Conservation (phyloP, 208 protist species). For the Vickermania ingenoplastis region DNA sequence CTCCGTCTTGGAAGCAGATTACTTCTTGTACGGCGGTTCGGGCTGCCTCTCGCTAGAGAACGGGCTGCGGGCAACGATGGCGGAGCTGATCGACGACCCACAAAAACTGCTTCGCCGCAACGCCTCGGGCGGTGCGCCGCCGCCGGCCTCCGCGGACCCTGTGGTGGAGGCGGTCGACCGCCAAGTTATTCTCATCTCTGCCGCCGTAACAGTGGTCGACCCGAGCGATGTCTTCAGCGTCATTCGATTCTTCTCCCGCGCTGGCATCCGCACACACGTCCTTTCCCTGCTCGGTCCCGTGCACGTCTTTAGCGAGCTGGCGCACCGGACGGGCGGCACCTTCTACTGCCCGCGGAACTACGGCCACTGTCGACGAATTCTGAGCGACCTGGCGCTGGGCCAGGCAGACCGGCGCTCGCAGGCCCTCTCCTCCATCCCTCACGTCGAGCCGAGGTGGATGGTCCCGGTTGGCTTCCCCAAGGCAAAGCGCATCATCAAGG, state of each 20-base stretch:
- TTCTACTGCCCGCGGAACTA: constrained; percentile 71
- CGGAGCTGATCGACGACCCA: constrained; percentile 49
- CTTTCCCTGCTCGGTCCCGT: constrained; percentile 74
- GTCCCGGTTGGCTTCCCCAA: constrained; percentile 67
- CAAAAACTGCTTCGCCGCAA: constrained; percentile 20
- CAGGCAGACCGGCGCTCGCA: constrained; percentile 2
- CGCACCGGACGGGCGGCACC: constrained; percentile 35
- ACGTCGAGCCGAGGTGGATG: constrained; percentile 10
- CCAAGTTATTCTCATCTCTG: constrained; percentile 51
- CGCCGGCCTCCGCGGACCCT: too few species aligned
- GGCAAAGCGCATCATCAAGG: constrained; percentile 15
- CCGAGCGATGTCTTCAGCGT: constrained; percentile 65
- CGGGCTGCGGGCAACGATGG: constrained; percentile 62
- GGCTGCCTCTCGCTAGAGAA: constrained; percentile 70
- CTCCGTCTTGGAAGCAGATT: constrained; percentile 54
- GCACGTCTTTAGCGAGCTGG: constrained; percentile 59
- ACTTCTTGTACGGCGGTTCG: constrained; percentile 73
- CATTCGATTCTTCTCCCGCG: constrained; percentile 27
- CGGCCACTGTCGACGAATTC: constrained; percentile 54
- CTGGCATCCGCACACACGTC: constrained; percentile 43
- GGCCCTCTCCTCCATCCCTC: not conserved
- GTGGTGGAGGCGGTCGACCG: constrained; percentile 18
- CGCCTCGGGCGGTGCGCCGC: constrained; percentile 7
- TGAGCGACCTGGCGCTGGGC: constrained; percentile 27
- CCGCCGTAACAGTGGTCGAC: constrained; percentile 75